Conservation (phyloP, 306 rosid species). For the Castanea sativa region DNA sequence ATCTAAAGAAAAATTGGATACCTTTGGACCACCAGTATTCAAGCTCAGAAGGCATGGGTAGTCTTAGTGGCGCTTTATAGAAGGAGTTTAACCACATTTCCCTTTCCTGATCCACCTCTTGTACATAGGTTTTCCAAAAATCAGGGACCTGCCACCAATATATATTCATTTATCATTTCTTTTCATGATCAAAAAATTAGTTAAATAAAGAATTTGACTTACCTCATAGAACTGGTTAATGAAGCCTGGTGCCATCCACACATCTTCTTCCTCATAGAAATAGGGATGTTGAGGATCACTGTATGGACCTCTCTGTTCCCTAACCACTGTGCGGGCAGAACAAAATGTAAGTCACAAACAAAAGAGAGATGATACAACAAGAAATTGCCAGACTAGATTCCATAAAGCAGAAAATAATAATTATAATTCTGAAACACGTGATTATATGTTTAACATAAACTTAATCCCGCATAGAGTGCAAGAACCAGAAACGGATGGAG, state of each 20-base stretch:
- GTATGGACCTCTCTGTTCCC: conserved; percentile 91
- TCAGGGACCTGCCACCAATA: conserved; percentile 78
- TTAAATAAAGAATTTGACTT: conserved; percentile 33
- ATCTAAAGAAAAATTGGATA: conserved; percentile 14
- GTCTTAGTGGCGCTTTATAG: conserved; percentile 85
- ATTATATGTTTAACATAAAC: background rate
- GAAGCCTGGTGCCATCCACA: conserved; percentile 99
- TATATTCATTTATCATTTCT: conserved; percentile 6
- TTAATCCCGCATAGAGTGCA: background rate
- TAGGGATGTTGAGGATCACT: conserved; percentile 93
- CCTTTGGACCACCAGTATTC: conserved; percentile 89
- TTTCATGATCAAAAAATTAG: conserved; percentile 18
- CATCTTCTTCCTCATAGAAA: conserved; percentile 89
- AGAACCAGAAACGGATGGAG: background rate
- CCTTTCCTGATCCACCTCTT: conserved; percentile 90
- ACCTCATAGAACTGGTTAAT: conserved; percentile 91
- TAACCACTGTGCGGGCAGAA: conserved; percentile 60
- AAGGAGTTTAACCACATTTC: conserved; percentile 98
- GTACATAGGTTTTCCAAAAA: conserved; percentile 78
- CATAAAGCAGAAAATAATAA: background rate
- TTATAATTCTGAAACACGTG: background rate
- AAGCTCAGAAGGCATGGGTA: conserved; percentile 98
- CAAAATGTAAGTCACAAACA: conserved; percentile 19
- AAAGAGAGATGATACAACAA: conserved; percentile 2
- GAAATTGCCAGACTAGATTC: conserved; percentile 2